Evolutionary conservation across 768 basidiomycete genomes (phyloP).

Genomic region (Kwoniella sp.): DNA sequence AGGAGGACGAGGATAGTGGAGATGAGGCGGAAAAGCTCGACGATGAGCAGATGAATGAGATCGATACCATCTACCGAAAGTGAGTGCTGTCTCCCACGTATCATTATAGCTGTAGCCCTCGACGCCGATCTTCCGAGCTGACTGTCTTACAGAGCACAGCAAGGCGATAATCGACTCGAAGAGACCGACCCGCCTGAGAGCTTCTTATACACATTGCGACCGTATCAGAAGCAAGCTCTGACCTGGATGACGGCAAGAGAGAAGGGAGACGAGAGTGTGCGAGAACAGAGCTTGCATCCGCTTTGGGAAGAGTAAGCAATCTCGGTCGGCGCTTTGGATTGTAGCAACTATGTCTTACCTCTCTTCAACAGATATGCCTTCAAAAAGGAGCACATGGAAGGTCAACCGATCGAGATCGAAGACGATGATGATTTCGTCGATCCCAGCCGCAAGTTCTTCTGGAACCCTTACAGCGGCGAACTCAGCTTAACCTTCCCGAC

Average conservation of each 20-base stretch:
- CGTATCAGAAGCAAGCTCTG: slow-evolving; percentile 93
- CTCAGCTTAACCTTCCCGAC: slow-evolving; percentile 81
- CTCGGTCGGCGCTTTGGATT: slow-evolving; percentile 1
- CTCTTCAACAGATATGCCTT: slow-evolving; percentile 68
- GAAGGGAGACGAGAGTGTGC: slow-evolving; percentile 68
- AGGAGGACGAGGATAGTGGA: slow-evolving; percentile 73
- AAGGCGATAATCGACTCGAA: slow-evolving; percentile 71
- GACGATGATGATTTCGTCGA: slow-evolving; percentile 65
- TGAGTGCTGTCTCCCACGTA: slow-evolving; percentile 55
- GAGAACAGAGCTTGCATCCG: slow-evolving; percentile 79
- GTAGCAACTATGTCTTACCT: neutral
- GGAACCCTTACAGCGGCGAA: slow-evolving; percentile 63
- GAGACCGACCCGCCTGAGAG: slow-evolving; percentile 79
- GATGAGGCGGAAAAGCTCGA: slow-evolving; percentile 76
- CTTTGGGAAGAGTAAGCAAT: slow-evolving; percentile 89
- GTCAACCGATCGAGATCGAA: slow-evolving; percentile 72
- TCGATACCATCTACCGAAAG: slow-evolving; percentile 76
- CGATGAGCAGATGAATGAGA: slow-evolving; percentile 71
- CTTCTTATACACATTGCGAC: slow-evolving; percentile 74
- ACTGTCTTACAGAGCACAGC: slow-evolving; percentile 69
- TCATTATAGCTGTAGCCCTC: no score
- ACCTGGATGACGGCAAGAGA: slow-evolving; percentile 91
- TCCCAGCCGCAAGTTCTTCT: slow-evolving; percentile 40
- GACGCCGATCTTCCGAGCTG: no score
- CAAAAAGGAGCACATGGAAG: slow-evolving; percentile 65